Percentiles rank a stretch among this genome's conserved stretches.
phyloP scores from a whole-genome alignment of 306 rosid genomes.

The Glycyrrhiza uralensis region DNA sequence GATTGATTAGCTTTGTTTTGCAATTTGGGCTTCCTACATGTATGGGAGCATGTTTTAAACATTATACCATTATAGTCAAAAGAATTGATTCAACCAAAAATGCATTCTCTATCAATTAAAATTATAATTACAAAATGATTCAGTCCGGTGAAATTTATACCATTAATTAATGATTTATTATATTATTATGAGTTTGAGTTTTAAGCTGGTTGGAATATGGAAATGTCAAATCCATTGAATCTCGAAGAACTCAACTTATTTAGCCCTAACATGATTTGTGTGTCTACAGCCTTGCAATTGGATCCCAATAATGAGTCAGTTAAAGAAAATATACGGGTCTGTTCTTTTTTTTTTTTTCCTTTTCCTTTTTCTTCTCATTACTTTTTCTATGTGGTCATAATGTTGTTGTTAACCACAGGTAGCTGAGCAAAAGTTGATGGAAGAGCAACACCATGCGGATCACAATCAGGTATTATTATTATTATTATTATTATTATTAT shows the following conservation, averaged over 20 bases:
- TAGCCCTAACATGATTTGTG: conserved; percentile 20
- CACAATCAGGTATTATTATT: conserved; percentile 58
- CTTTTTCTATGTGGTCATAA: conserved; percentile 9
- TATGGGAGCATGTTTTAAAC: neutral
- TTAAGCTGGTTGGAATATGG: conserved; percentile 15
- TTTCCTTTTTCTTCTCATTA: neutral
- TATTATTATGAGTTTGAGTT: neutral
- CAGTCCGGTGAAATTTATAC: neutral
- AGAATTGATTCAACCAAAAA: conserved; percentile 11
- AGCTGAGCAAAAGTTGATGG: conserved; percentile 57
- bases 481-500: neutral
- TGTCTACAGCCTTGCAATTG: conserved; percentile 72
- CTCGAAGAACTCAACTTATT: neutral
- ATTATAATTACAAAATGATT: neutral
- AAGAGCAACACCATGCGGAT: conserved; percentile 46
- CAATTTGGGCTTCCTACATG: neutral
- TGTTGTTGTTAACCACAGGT: conserved; percentile 48
- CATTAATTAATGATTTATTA: neutral
- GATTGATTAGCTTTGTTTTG: neutral
- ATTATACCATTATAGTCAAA: conserved; percentile 3
- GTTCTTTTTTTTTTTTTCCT: conserved; percentile 30
- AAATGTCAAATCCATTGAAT: neutral
- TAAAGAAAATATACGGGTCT: conserved; percentile 78
- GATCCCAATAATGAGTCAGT: conserved; percentile 82
- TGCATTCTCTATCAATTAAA: neutral